Base-by-base conservation (phyloP, 2,329 filamentous ascomycete genomes). In the Penicillium italicum region DNA sequence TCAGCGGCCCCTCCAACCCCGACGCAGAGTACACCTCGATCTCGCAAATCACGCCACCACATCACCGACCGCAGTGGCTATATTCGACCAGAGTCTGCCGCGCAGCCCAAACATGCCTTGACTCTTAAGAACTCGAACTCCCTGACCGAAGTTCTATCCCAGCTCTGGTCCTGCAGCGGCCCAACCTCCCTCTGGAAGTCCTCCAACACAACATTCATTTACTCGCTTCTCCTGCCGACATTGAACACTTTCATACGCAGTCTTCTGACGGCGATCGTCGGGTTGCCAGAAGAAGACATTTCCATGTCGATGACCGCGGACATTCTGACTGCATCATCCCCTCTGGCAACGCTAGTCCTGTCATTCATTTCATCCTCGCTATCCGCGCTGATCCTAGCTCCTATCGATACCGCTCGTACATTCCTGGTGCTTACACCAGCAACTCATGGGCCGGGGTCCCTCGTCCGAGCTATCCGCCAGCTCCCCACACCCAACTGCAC, bases 141-240 rank as follows among this genome's bases (percentile, higher is more conserved):
- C 0, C 80, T 97, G 55, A 83, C 92, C 65, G 91, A 96, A 62
- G 90, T 94, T 3, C 84, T 99, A 57, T 86, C 87, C 7, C 89
- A 95, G 70, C 77, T 97, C 20, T 97, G 94, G 90, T 82, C 87
- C 45, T 93, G 89, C 64, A 93, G 96, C 70, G 90, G 91, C 34
- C 87, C 87, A 0, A 92, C 91, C 81, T 94, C 94, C 5, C 86
- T 97, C 5, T 99, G 93, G 92, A 97, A 97, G 72, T 83, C 88
- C 9, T 90, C 91, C 36, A 97, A 97, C 70, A 85, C 89, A 14
- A 95, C 91, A 1, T 99, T 97, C 68, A 80, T 97, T 47, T 96
- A 97, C 75, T 89, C 87, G 0, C 84, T 97, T 44, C 80, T 97
- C 18, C 84, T 92, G 59, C 91, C 91, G 11, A 87, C 95, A 8